Evolutionary conservation across 805 yeast species (phyloP).

Genomic region (Starmera dryadoides): DNA sequence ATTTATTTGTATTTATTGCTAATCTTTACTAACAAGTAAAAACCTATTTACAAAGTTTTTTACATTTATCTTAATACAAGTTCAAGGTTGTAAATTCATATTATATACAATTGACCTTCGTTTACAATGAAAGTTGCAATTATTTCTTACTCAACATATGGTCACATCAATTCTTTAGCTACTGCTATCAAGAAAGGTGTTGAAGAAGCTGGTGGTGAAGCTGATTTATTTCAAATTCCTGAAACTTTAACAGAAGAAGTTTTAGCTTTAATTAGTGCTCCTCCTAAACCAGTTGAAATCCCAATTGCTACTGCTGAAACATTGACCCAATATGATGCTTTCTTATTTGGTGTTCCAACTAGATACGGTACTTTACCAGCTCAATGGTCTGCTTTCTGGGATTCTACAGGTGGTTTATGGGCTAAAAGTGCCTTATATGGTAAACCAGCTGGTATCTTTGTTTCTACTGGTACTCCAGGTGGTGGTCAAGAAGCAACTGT

Average conservation of each 20-base stretch:
- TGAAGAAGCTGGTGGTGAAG: conserved; percentile 58
- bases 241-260: conserved; percentile 66
- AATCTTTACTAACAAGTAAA: no score
- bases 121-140: conserved; percentile 23
- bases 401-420: conserved; percentile 76
- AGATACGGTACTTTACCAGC: conserved; percentile 79
- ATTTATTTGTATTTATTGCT: no score
- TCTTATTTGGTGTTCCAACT: conserved; percentile 81
- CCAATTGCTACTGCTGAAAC: conserved; percentile 60
- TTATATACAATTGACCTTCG: no score
- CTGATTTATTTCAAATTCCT: conserved; percentile 66
- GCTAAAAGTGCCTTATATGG: conserved; percentile 64
- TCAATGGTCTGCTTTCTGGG: conserved; percentile 73
- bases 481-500: conserved; percentile 80
- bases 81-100: no score
- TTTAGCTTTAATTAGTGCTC: conserved; percentile 51
- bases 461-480: conserved; percentile 67
- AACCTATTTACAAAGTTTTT: no score
- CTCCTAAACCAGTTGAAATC: conserved; percentile 50
- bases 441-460: conserved; percentile 68
- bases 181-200: conserved; percentile 62
- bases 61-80: no score
- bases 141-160: conserved; percentile 68
- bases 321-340: conserved; percentile 64
- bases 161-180: conserved; percentile 67